These are phyloP conservation scores for Daldinia sp. DNA, from an alignment of 2,329 filamentous ascomycete species.

Conservation along the genomic window DNA sequence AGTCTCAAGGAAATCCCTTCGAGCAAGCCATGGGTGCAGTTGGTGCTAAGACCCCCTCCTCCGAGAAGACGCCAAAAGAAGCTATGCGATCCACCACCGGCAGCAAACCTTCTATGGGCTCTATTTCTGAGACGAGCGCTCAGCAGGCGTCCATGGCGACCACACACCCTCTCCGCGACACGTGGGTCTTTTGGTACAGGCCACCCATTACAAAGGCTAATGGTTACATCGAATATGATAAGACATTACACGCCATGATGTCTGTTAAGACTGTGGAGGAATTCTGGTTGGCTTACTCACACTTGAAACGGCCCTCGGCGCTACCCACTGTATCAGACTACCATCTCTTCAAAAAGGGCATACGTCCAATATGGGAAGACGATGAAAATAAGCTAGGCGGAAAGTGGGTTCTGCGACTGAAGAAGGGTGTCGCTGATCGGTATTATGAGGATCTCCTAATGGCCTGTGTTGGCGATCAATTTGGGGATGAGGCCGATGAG, in stretches of 20 bases:
- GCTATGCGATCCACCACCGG: constrained; percentile 46
- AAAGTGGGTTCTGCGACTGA: constrained; percentile 96
- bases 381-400: constrained; percentile 95
- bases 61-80: constrained; percentile 73
- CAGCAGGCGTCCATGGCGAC: constrained; percentile 57
- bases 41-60: constrained; percentile 65
- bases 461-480: constrained; percentile 93
- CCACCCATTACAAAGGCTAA: constrained; percentile 97
- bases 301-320: constrained; percentile 88
- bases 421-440: constrained; percentile 95
- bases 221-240: constrained; percentile 89
- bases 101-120: constrained; percentile 58
- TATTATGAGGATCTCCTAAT: constrained; percentile 97
- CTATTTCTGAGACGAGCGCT: constrained; percentile 59
- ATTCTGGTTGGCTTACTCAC: constrained; percentile 89
- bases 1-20: constrained; percentile 83
- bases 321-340: constrained; percentile 96
- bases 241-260: constrained; percentile 90
- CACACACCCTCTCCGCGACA: constrained; percentile 78
- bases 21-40: constrained; percentile 74
- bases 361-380: constrained; percentile 98
- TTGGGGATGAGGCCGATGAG: constrained; percentile 91
- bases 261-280: constrained; percentile 85
- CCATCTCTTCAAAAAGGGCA: constrained; percentile 96
- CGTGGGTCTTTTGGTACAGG: constrained; percentile 97